phyloP scores from a whole-genome alignment of 495 filamentous ascomycete genomes.

The Venustampulla echinocandica region DNA sequence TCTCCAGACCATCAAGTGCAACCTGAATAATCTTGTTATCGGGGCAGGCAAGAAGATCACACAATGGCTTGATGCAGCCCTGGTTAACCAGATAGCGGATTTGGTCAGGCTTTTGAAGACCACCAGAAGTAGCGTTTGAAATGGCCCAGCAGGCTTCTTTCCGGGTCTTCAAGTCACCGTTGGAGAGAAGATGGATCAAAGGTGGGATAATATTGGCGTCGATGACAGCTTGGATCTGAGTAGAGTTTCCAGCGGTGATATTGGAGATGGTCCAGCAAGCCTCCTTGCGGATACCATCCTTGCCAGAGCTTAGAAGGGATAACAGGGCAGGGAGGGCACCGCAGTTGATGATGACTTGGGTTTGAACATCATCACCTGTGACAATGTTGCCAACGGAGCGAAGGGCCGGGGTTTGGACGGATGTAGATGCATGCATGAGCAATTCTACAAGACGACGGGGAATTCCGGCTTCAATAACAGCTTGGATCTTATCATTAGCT shows the following conservation, averaged over 20 bases:
- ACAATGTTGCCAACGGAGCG: constrained; percentile 98
- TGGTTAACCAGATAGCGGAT: constrained; percentile 89
- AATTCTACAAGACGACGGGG: constrained; percentile 95
- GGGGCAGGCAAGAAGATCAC: constrained; percentile 90
- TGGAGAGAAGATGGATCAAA: constrained; percentile 87
- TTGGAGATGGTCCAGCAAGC: constrained; percentile 99
- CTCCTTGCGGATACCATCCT: constrained; percentile 99
- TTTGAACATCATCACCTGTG: constrained; percentile 97
- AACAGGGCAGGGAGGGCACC: constrained; percentile 86
- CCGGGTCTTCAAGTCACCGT: constrained; percentile 97
- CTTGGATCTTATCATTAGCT: constrained; percentile 98
- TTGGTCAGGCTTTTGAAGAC: constrained; percentile 96
- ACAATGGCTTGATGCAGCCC: constrained; percentile 95
- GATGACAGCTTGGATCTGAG: constrained; percentile 93
- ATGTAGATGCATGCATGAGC: constrained; percentile 97
- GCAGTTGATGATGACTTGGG: constrained; percentile 98
- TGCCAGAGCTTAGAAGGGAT: constrained; percentile 86
- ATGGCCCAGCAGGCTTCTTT: constrained; percentile 99
- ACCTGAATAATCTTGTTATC: constrained; percentile 99
- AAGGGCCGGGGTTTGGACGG: constrained; percentile 95
- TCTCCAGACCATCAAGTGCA: constrained; percentile 95
- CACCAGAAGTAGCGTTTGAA: constrained; percentile 95
- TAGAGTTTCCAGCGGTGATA: constrained; percentile 95
- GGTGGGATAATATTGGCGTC: constrained; percentile 96
- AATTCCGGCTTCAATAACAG: constrained; percentile 96